Evolutionary conservation across 805 yeast species (phyloP).

Genomic region (Candida saitoana): DNA sequence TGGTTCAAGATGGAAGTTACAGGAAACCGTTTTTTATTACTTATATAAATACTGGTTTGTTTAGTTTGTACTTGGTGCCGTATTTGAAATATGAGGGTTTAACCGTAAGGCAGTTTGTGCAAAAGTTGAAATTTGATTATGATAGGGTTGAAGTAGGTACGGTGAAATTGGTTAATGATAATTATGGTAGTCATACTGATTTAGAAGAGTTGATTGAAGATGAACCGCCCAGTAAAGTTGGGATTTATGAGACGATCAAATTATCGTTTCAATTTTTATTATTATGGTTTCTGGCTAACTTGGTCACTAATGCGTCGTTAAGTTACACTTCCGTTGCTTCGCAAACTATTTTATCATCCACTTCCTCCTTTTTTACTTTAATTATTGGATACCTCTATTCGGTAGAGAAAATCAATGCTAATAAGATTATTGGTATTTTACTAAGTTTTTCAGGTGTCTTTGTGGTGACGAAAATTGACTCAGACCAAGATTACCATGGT

Average conservation of each 20-base stretch:
- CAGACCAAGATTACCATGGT: constrained; percentile 21
- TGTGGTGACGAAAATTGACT: constrained; percentile 69
- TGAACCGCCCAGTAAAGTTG: constrained; percentile 17
- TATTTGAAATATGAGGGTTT: constrained; percentile 32
- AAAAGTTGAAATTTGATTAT: constrained; percentile 21
- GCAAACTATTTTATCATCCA: constrained; percentile 88
- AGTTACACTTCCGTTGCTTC: constrained; percentile 89
- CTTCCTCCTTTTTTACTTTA: constrained; percentile 90
- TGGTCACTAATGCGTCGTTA: constrained; percentile 82
- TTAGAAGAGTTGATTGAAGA: constrained; percentile 4
- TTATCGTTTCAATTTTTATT: constrained; percentile 79
- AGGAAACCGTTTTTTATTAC: constrained; percentile 91
- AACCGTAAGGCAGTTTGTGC: constrained; percentile 19
- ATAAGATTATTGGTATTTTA: constrained; percentile 66
- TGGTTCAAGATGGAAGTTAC: constrained; percentile 66
- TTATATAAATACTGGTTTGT: constrained; percentile 83
- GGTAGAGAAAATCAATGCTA: constrained; percentile 62
- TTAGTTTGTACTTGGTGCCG: constrained; percentile 72
- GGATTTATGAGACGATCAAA: constrained; percentile 60
- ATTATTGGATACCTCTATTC: constrained; percentile 70
- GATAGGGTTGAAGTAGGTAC: constrained; percentile 5
- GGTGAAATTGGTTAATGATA: constrained; percentile 8
- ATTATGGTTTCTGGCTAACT: constrained; percentile 87
- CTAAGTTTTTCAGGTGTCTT: constrained; percentile 76
- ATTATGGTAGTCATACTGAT: constrained; percentile 1